These are phyloP conservation scores for Mangifera indica DNA, from an alignment of 345 rosid species.

Conservation along the genomic window DNA sequence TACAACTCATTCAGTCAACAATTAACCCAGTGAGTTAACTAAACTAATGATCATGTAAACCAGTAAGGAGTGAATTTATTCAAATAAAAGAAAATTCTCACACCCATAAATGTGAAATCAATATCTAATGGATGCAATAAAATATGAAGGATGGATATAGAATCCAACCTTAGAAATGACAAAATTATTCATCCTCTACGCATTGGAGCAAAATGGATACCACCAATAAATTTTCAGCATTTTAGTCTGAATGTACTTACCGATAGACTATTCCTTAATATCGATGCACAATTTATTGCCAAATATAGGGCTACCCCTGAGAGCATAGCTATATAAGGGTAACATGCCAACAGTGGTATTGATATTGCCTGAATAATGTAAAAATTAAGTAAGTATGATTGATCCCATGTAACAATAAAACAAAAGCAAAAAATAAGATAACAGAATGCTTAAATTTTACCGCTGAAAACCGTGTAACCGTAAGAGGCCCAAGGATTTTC, in stretches of 20 bases:
- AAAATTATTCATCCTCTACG: not conserved
- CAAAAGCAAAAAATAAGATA: not conserved
- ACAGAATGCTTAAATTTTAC: conserved; percentile 24
- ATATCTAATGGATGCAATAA: not conserved
- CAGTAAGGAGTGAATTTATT: not conserved
- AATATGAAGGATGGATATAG: not conserved
- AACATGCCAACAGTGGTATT: conserved; percentile 44
- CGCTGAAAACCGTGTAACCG: conserved; percentile 44
- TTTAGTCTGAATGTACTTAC: conserved; percentile 33
- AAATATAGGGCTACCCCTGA: conserved; percentile 43
- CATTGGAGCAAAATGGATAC: not conserved
- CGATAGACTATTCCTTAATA: conserved; percentile 47
- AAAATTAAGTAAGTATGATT: not conserved
- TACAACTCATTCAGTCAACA: not conserved
- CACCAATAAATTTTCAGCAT: not conserved
- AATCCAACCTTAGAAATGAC: not conserved
- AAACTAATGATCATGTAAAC: not conserved
- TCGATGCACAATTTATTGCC: conserved; percentile 41
- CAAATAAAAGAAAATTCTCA: no score
- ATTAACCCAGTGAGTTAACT: not conserved
- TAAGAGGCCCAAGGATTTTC: conserved; percentile 44
- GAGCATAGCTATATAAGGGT: conserved; percentile 51
- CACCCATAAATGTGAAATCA: not conserved
- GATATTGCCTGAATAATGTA: conserved; percentile 43
- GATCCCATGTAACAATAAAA: not conserved